These are phyloP conservation scores for Larix sibirica DNA, from an alignment of 83 land plant species.

Conservation along the genomic window DNA sequence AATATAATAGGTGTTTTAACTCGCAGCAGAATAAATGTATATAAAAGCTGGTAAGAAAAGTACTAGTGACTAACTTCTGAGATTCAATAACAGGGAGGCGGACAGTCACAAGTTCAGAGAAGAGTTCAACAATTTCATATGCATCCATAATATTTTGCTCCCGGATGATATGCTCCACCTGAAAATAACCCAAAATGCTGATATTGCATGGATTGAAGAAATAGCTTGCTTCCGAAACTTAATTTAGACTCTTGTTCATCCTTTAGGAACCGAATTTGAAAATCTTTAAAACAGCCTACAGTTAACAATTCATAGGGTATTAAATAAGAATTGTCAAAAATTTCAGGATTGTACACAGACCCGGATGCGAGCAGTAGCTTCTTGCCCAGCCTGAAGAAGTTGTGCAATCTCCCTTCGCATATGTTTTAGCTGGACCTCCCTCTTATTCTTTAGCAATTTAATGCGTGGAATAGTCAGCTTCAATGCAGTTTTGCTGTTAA, in stretches of 20 bases:
- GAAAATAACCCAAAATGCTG: neutral
- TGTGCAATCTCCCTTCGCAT: constrained; percentile 85
- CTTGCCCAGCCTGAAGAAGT: constrained; percentile 81
- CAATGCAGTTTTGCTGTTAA: constrained; percentile 82
- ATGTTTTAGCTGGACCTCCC: constrained; percentile 62
- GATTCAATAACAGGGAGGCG: constrained; percentile 88
- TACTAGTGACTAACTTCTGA: constrained; percentile 52
- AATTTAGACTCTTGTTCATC: neutral
- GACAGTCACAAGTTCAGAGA: constrained; percentile 74
- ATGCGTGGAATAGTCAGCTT: constrained; percentile 77
- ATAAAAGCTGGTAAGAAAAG: neutral
- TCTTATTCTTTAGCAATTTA: constrained; percentile 79
- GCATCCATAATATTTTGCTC: constrained; percentile 95
- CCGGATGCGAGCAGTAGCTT: constrained; percentile 79
- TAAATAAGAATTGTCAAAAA: neutral
- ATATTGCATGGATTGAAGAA: constrained; percentile 3
- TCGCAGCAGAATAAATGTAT: no score
- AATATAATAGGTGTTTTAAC: no score
- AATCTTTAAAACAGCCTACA: neutral
- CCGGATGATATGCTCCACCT: constrained; percentile 85
- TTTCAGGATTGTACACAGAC: constrained; percentile 32
- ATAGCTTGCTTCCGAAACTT: neutral
- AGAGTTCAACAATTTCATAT: constrained; percentile 82
- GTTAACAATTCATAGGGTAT: neutral
- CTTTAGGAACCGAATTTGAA: neutral